phyloP scores from a whole-genome alignment of 1,284 basidiomycete species.

The Moniliophthora roreri region DNA sequence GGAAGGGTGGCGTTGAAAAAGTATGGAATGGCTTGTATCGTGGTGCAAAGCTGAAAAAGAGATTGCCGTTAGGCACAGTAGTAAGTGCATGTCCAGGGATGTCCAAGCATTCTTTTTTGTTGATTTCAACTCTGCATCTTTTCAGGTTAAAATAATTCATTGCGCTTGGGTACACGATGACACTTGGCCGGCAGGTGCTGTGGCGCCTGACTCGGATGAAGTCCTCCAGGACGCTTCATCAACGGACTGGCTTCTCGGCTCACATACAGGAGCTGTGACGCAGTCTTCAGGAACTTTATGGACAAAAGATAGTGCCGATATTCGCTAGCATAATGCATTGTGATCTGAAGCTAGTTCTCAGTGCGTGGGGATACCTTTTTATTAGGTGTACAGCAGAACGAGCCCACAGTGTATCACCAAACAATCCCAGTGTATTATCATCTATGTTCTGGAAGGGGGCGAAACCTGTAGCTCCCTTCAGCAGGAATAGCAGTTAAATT shows the following conservation, averaged over 20 bases:
- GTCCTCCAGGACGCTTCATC: conserved; percentile 27
- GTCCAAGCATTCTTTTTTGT: neutral
- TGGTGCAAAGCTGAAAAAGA: conserved; percentile 56
- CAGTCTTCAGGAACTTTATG: conserved; percentile 12
- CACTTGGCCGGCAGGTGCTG: conserved; percentile 66
- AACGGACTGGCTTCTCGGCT: conserved; percentile 11
- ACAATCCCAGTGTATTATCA: conserved; percentile 1
- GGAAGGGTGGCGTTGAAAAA: conserved; percentile 55
- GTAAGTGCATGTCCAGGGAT: conserved; percentile 39
- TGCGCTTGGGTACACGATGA: conserved; percentile 72
- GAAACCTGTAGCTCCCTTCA: conserved; percentile 55
- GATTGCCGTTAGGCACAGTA: conserved; percentile 58
- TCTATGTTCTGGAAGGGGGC: conserved; percentile 65
- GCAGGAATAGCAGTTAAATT: conserved; percentile 18
- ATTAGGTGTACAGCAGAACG: too few relatives aligned
- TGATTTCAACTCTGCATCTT: conserved; percentile 6
- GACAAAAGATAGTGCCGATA: too few relatives aligned
- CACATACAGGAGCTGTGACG: conserved; percentile 7
- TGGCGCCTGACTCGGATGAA: conserved; percentile 59
- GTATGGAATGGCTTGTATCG: conserved; percentile 62
- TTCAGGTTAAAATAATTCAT: conserved; percentile 68
- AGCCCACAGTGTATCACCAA: too few relatives aligned
- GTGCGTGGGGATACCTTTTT: neutral
- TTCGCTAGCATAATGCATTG: too few relatives aligned
- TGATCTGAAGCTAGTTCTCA: too few relatives aligned